A percentile compares a stretch with the other conserved stretches of the same genome.
phyloP scores from a whole-genome alignment of 179 eudicot species.

The Beta corolliflora region DNA sequence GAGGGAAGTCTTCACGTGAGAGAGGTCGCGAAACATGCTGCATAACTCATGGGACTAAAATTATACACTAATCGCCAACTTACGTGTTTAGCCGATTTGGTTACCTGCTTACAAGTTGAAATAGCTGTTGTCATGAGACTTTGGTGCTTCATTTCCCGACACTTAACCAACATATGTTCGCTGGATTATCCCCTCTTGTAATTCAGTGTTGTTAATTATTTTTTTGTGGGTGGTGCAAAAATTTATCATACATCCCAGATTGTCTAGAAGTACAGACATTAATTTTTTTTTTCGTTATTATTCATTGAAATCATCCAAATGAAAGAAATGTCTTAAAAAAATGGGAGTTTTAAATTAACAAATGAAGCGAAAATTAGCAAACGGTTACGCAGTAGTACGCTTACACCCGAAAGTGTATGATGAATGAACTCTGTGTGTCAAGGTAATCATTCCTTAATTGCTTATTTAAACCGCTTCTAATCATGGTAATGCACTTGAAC shows the following conservation, averaged over 20 bases:
- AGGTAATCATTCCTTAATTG: background rate
- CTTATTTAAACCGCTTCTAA: background rate
- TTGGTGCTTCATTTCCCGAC: slow-evolving; percentile 30
- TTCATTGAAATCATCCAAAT: too few species aligned
- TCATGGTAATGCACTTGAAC: background rate
- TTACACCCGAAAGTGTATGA: too few species aligned
- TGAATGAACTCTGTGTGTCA: too few species aligned
- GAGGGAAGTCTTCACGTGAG: slow-evolving; percentile 27
- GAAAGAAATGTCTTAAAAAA: too few species aligned
- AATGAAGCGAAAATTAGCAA: too few species aligned
- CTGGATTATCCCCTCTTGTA: background rate
- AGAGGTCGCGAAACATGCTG: slow-evolving; percentile 24
- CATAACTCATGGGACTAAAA: slow-evolving; percentile 21
- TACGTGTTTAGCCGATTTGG: slow-evolving; percentile 14
- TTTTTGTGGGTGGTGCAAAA: too few species aligned
- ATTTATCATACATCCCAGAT: too few species aligned
- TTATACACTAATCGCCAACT: background rate
- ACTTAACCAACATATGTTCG: slow-evolving; percentile 15
- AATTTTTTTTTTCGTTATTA: too few species aligned
- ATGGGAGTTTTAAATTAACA: too few species aligned
- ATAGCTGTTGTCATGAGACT: background rate
- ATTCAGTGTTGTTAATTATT: background rate
- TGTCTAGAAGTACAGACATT: too few species aligned
- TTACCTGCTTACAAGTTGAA: background rate
- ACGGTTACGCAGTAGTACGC: too few species aligned